Evolutionary conservation across 129 eudicot species (phyloP), one percentile per base, ranked within the genome.

Genomic region (Deinandra increscens): DNA sequence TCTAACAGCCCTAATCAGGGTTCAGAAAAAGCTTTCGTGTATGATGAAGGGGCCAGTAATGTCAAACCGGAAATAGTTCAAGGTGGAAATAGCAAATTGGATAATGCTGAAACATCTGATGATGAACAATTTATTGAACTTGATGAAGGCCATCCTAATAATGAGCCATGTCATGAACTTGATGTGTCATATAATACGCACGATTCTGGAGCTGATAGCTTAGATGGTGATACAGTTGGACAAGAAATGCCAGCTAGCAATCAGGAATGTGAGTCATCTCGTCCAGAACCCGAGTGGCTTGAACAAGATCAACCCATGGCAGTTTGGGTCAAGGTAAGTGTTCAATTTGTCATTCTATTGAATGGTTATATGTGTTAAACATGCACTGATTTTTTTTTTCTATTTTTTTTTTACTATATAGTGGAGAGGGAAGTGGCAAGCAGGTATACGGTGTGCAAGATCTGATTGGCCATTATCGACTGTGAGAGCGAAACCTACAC

Each of bases 401-500:
- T n/a, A 3, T 22, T 54, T 55, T 41, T 3, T 51, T 64, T 53
- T 74, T 7, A 36, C 8, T 10, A 74, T 81, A 20, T 76, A 94
- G 99, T 89, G 99, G 97, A 84, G 97, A 76, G 99, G 97, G 71
- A 81, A 78, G 84, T 94, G 99, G 99, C 99, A 90, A 79, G 86
- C 99, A 7, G 99, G 97, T 49, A 94, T 94, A 55, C 80, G 85
- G 71, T 90, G 99, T 65, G 96, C 91, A 60, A 75, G 96, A 65
- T 84, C 86, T 33, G 99, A 94, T 46, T 94, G 99, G 96, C 99
- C 99, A 50, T 75, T 94, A 45, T 74, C 89, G 43, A 89, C 97
- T 43, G 58, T 90, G 17, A 84, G 82, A 77, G 99, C 99, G 38
- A 94, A 90, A 82, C 99, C 99, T 45, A 90, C 97, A 43, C 99